These are phyloP conservation scores for Vanrija humicola DNA, from an alignment of 1,284 basidiomycete genomes.

Conservation along the genomic window DNA sequence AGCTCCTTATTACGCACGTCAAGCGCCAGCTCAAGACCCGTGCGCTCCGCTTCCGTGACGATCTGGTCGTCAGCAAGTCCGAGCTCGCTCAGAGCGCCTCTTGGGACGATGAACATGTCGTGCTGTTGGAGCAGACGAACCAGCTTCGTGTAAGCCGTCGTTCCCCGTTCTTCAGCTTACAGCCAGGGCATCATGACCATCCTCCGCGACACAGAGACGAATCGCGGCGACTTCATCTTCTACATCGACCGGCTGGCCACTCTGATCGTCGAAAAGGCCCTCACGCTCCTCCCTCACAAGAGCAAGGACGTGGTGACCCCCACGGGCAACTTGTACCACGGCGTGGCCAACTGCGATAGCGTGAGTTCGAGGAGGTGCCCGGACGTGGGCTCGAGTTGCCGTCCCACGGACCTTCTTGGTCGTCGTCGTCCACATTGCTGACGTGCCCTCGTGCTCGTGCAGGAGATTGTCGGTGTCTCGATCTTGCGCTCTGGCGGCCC, in stretches of 20 bases:
- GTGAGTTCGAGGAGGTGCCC: slow-evolving; percentile 18
- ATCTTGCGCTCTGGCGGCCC: slow-evolving; percentile 64
- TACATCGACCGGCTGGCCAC: slow-evolving; percentile 72
- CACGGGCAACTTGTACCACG: slow-evolving; percentile 57
- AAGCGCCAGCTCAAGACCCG: slow-evolving; percentile 76
- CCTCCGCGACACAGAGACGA: slow-evolving; percentile 66
- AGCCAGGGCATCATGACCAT: slow-evolving; percentile 81
- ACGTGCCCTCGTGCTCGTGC: neutral
- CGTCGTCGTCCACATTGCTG: no score
- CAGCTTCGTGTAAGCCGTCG: slow-evolving; percentile 63
- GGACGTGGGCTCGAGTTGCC: neutral
- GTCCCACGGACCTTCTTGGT: neutral
- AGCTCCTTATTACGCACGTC: slow-evolving; percentile 88
- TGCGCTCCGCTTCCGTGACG: slow-evolving; percentile 66
- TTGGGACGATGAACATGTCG: slow-evolving; percentile 32
- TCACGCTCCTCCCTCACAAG: slow-evolving; percentile 72
- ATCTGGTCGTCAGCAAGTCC: slow-evolving; percentile 50
- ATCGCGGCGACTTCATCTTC: slow-evolving; percentile 69
- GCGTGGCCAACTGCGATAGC: slow-evolving; percentile 55
- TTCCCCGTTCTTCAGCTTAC: neutral
- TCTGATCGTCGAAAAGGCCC: slow-evolving; percentile 76
- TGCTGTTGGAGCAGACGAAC: slow-evolving; percentile 70
- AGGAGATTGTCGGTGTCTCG: slow-evolving; percentile 43
- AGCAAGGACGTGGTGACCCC: slow-evolving; percentile 67
- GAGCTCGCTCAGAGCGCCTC: neutral